These are phyloP conservation scores for Leucaena leucocephala DNA, from an alignment of 306 rosid species.

Conservation along the genomic window DNA sequence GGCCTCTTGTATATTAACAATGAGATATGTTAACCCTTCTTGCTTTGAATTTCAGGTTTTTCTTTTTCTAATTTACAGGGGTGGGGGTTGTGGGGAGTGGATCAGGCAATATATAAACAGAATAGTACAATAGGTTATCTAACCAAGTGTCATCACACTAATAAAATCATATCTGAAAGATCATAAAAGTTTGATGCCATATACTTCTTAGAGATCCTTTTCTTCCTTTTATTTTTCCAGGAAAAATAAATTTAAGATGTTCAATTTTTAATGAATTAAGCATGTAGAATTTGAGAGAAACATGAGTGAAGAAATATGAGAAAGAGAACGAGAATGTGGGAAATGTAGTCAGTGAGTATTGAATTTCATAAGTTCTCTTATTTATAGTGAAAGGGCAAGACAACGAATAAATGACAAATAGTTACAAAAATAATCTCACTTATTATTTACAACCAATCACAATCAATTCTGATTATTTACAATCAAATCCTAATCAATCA, in stretches of 20 bases:
- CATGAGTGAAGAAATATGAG: neutral
- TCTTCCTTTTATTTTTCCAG: neutral
- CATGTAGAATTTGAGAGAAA: neutral
- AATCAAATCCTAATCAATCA: neutral
- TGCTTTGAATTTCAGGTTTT: slow-evolving; percentile 27
- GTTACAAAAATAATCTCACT: no score
- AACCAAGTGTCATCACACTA: slow-evolving; percentile 19
- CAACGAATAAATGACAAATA: no score
- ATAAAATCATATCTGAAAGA: neutral
- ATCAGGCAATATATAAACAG: slow-evolving; percentile 13
- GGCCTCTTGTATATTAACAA: slow-evolving; percentile 32
- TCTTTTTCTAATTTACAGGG: neutral
- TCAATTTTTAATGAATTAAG: slow-evolving; percentile 9
- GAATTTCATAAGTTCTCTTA: neutral
- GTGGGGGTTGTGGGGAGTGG: no score
- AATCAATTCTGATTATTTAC: neutral
- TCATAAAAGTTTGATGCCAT: neutral
- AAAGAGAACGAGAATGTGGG: neutral
- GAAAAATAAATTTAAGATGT: slow-evolving; percentile 5
- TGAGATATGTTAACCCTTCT: slow-evolving; percentile 17
- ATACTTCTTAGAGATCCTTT: slow-evolving; percentile 27
- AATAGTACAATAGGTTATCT: slow-evolving; percentile 11
- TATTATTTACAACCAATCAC: no score
- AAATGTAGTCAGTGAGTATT: neutral
- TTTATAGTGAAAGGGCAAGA: neutral